phyloP scores from a whole-genome alignment of 805 yeast genomes.

The Nakazawaea pomicola region DNA sequence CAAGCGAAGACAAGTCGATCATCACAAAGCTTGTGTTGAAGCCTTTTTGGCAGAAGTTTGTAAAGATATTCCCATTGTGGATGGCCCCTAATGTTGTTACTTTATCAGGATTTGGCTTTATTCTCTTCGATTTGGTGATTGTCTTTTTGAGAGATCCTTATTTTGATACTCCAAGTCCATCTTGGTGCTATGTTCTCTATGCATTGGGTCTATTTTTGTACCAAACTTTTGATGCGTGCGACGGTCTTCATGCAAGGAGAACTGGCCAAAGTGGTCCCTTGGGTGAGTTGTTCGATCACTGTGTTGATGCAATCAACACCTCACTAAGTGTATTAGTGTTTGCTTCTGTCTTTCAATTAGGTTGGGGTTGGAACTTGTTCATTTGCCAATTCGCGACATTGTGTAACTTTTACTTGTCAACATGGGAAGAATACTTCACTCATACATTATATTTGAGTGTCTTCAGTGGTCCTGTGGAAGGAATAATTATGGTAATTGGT shows the following conservation, averaged over 20 bases:
- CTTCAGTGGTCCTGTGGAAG: constrained; percentile 94
- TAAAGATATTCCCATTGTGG: constrained; percentile 69
- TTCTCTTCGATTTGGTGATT: constrained; percentile 55
- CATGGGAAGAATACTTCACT: constrained; percentile 96
- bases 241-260: constrained; percentile 91
- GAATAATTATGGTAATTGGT: constrained; percentile 59
- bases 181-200: constrained; percentile 72
- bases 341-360: constrained; percentile 72
- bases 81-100: constrained; percentile 95
- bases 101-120: constrained; percentile 68
- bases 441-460: constrained; percentile 72
- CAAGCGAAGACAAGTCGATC: constrained; percentile 77
- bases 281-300: constrained; percentile 93
- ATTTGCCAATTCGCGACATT: constrained; percentile 69
- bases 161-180: constrained; percentile 53
- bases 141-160: constrained; percentile 73
- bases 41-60: constrained; percentile 77
- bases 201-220: constrained; percentile 84
- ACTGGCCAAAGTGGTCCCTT: constrained; percentile 94
- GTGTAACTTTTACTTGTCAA: constrained; percentile 79
- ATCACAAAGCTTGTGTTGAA: constrained; percentile 71
- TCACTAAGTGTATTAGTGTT: constrained; percentile 73
- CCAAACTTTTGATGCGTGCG: constrained; percentile 95
- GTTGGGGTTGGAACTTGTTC: constrained; percentile 57
- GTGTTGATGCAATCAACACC: constrained; percentile 63